Percentiles rank a stretch among this genome's conserved stretches.
Conservation (phyloP, 306 rosid genomes). For the Ammopiptanthus mongolicus region DNA sequence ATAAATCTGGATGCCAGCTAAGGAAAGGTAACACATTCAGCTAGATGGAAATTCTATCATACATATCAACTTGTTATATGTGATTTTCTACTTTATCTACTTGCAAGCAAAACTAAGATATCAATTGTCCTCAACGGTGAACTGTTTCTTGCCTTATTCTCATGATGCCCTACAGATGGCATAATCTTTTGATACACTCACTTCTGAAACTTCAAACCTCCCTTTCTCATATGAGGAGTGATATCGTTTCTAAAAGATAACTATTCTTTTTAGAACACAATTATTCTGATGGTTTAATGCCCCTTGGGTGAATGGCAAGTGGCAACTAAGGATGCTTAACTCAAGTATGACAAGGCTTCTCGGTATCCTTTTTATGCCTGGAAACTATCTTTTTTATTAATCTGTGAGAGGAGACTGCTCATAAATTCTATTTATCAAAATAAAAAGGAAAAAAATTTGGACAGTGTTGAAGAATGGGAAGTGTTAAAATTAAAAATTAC, state of each 20-base stretch:
- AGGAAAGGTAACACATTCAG: slow-evolving; percentile 60
- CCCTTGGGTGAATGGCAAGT: background rate
- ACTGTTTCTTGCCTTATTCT: no score
- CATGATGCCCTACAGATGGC: no score
- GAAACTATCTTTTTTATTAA: background rate
- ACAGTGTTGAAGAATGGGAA: background rate
- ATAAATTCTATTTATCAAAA: background rate
- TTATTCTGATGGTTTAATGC: background rate
- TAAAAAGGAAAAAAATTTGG: background rate
- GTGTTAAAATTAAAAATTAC: background rate
- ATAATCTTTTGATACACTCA: no score
- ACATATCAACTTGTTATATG: slow-evolving; percentile 6
- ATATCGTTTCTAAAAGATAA: background rate
- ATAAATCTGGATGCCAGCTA: slow-evolving; percentile 47
- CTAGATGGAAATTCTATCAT: background rate
- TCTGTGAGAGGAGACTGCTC: background rate
- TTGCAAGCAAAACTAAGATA: background rate
- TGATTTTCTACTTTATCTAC: slow-evolving; percentile 7
- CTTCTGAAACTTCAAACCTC: background rate
- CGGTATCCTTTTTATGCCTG: background rate
- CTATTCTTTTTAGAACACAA: background rate
- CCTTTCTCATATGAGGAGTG: background rate
- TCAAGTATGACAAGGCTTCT: background rate
- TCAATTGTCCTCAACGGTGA: background rate
- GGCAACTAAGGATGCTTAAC: background rate